Evolutionary conservation across 371 early-diverging fungal species (phyloP).

Genomic region (Saksenaea vasiformis): DNA sequence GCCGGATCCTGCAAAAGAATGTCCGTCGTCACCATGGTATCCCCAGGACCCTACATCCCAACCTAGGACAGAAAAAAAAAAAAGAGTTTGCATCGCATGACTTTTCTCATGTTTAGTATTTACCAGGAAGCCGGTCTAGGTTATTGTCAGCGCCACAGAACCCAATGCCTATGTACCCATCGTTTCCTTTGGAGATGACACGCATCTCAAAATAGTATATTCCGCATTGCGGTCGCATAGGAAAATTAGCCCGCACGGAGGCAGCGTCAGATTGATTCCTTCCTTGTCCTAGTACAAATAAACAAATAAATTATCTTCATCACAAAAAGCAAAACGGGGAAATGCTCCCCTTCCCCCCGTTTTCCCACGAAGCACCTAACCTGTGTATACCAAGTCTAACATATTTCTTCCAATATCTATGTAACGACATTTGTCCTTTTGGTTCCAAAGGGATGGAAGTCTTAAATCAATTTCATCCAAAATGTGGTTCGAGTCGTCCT

Average conservation of each 20-base stretch:
- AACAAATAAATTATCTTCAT: slow-evolving; percentile 1
- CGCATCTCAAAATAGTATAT: slow-evolving; percentile 90
- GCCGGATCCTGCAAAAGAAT: slow-evolving; percentile 77
- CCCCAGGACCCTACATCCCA: slow-evolving; percentile 88
- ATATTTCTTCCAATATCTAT: slow-evolving; percentile 57
- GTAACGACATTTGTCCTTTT: slow-evolving; percentile 59
- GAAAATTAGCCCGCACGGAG: slow-evolving; percentile 76
- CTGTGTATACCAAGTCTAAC: slow-evolving; percentile 58
- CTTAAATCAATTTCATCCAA: slow-evolving; percentile 32
- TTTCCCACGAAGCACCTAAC: slow-evolving; percentile 32
- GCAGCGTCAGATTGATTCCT: slow-evolving; percentile 81
- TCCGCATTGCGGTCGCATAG: slow-evolving; percentile 87
- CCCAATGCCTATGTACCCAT: slow-evolving; percentile 94
- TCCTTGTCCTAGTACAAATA: slow-evolving; percentile 68
- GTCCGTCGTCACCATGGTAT: slow-evolving; percentile 94
- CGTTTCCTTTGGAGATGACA: slow-evolving; percentile 85
- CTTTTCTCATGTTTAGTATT: background rate
- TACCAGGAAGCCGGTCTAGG: slow-evolving; percentile 79
- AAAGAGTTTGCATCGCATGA: background rate
- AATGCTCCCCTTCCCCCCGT: slow-evolving; percentile 2
- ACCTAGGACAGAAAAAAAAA: slow-evolving; percentile 44
- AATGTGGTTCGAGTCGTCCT: background rate
- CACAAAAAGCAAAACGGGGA: slow-evolving; percentile 7
- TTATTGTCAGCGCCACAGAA: slow-evolving; percentile 63
- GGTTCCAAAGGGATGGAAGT: slow-evolving; percentile 68